Base-by-base conservation (phyloP, 202 grass and related monocot genomes). In the Bolboschoenoplectus hybrid region DNA sequence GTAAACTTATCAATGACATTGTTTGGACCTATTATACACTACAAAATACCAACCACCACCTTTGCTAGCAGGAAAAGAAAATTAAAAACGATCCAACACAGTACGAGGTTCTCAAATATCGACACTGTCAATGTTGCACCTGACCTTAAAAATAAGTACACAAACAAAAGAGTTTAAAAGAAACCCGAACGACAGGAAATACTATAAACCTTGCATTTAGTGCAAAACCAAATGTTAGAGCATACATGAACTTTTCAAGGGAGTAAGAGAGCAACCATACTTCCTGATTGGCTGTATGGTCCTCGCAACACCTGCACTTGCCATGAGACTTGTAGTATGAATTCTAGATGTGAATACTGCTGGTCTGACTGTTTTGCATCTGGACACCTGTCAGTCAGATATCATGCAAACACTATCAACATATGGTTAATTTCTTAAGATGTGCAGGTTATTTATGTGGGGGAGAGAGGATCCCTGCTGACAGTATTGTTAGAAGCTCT, bases 271-370 rank as follows among this genome's bases (percentile, higher is more conserved):
- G 44, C 69, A 73, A 73, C 44, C 8, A 4, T 35, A 76, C 0
- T 76, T 53, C 26, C 50, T 35, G 40, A 44, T 45, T 19, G 26
- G 49, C 20, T 26, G 5, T 55, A 38, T 76, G 49, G 49, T 55
- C 49, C 47, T 38, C 73, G 38, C 49, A 16, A 55, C 73, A 38
- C 13, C 32, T 26, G 5, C 26, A 52, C 50, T 76, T 76, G 73
- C 6, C 69, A 73, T 75, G 20, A 75, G 20, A 53, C 10, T 52
- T 20, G 4, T 36, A 14, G 52, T 58, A 79, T 57, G 35, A 57
- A 79, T 40, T 57, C 74, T 17, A 57, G 74, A 57, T 41, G 51
- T 39, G 52, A 57, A 79, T 58, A 79, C 74, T n/a, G 52, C 74
- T 58, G 74, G 13, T 57, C 32, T 38, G 32, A 58, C 52, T 40